phyloP scores from a whole-genome alignment of 2,329 filamentous ascomycete genomes.

The Moelleriella libera region DNA sequence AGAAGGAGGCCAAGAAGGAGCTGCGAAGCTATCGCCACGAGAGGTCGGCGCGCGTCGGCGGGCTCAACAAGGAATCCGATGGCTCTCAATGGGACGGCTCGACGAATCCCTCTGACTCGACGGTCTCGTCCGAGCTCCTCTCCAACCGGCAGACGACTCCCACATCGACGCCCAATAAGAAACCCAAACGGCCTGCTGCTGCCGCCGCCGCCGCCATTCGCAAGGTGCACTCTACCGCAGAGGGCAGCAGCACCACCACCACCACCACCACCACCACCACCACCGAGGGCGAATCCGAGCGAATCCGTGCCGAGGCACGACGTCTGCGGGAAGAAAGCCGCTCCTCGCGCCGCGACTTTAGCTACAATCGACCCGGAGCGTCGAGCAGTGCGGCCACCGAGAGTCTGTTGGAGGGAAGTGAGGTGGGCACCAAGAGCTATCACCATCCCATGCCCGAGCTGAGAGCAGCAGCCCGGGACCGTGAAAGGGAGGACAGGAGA shows the following conservation, averaged over 20 bases:
- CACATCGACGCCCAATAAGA: conserved; percentile 33
- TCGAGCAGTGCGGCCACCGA: conserved; percentile 18
- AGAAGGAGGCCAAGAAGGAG: conserved; percentile 50
- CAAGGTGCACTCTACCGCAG: conserved; percentile 44
- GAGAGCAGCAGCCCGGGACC: conserved; percentile 16
- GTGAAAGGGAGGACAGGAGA: conserved; percentile 19
- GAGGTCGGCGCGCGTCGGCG: conserved; percentile 73
- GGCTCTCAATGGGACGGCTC: conserved; percentile 67
- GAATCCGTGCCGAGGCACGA: conserved; percentile 40
- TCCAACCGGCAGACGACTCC: conserved; percentile 42
- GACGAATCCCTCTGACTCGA: conserved; percentile 51
- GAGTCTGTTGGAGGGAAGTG: conserved; percentile 22
- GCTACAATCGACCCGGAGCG: conserved; percentile 31
- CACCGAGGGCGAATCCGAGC: conserved; percentile 35
- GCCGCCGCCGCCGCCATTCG: conserved; percentile 27
- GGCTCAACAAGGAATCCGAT: conserved; percentile 72
- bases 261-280: conserved; percentile 42
- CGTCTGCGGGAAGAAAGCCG: conserved; percentile 40
- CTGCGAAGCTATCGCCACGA: conserved; percentile 78
- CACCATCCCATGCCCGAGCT: conserved; percentile 40
- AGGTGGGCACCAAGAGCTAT: conserved; percentile 44
- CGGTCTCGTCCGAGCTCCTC: conserved; percentile 44
- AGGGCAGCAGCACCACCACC: conserved; percentile 7
- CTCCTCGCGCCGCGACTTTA: conserved; percentile 32
- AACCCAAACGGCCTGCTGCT: too few species aligned